Evolutionary conservation across 2,329 filamentous ascomycete species (phyloP).

Genomic region (Penicillium sp.): DNA sequence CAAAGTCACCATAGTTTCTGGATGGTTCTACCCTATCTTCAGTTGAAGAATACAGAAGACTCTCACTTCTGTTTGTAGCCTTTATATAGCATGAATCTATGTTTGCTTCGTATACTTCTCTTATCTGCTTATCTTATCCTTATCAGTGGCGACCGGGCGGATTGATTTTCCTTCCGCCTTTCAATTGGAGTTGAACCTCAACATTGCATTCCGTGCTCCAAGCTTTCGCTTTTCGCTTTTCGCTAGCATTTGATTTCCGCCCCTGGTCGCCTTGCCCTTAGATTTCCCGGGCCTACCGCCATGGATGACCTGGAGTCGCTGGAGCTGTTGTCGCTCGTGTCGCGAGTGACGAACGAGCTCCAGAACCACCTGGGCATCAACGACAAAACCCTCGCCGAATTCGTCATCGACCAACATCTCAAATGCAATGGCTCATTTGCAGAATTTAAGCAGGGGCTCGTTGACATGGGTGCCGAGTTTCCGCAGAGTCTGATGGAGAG

Average conservation of each 20-base stretch:
- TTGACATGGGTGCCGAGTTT: slow-evolving; percentile 77
- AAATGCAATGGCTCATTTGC: slow-evolving; percentile 65
- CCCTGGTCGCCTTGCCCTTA: not conserved
- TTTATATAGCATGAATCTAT: too few species aligned
- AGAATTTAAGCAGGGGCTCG: slow-evolving; percentile 75
- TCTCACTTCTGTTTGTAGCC: too few species aligned
- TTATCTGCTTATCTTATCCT: slow-evolving; percentile 20
- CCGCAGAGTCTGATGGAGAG: slow-evolving; percentile 85
- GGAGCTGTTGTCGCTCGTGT: slow-evolving; percentile 90
- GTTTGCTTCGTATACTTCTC: not conserved
- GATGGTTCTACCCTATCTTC: too few species aligned
- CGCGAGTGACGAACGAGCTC: slow-evolving; percentile 89
- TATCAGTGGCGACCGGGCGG: slow-evolving; percentile 34
- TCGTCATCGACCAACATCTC: slow-evolving; percentile 86
- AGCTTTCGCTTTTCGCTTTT: not conserved
- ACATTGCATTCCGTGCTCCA: not conserved
- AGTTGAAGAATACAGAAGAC: too few species aligned
- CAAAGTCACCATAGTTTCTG: too few species aligned
- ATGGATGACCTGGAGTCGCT: slow-evolving; percentile 94
- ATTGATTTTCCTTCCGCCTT: slow-evolving; percentile 43
- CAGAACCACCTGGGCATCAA: slow-evolving; percentile 90
- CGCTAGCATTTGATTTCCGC: not conserved
- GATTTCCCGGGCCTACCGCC: slow-evolving; percentile 7
- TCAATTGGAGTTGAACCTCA: not conserved
- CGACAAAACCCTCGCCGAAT: slow-evolving; percentile 95